Conservation (phyloP, 2,329 filamentous ascomycete genomes). For the Decorospora gaudefroyi region DNA sequence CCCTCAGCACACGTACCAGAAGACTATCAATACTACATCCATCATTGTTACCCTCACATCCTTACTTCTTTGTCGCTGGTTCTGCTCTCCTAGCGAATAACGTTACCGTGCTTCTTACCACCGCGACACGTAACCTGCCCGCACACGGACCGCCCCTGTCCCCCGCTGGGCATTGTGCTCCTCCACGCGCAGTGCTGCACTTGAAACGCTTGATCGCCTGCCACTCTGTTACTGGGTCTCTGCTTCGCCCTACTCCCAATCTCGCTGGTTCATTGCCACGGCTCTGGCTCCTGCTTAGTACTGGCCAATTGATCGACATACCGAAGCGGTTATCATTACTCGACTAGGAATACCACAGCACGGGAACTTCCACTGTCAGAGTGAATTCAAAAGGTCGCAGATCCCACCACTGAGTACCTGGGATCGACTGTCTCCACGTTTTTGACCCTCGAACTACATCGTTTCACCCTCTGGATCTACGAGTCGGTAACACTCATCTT, state of each 20-base stretch:
- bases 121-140: conserved; percentile 33
- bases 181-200: conserved; percentile 43
- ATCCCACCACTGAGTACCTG: conserved; percentile 54
- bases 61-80: conserved; percentile 44
- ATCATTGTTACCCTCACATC: conserved; percentile 38
- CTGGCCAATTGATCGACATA: conserved; percentile 46
- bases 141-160: conserved; percentile 35
- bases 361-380: conserved; percentile 45
- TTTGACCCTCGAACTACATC: conserved; percentile 43
- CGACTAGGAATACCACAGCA: conserved; percentile 37
- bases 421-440: conserved; percentile 58
- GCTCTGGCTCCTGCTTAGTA: conserved; percentile 44
- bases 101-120: conserved; percentile 31
- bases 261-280: conserved; percentile 47
- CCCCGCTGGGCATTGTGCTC: conserved; percentile 29
- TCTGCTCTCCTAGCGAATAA: conserved; percentile 29
- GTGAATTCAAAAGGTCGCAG: conserved; percentile 53
- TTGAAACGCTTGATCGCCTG: conserved; percentile 48
- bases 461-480: conserved; percentile 42
- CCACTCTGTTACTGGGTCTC: conserved; percentile 41
- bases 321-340: conserved; percentile 45
- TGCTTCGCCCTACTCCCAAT: conserved; percentile 38
- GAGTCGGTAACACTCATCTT: conserved; percentile 32
- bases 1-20: conserved; percentile 25
- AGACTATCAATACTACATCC: conserved; percentile 41